Evolutionary conservation across 352 stramenopile species (phyloP), one percentile per base, ranked within the genome.

Genomic region (Globisporangium nodosum): DNA sequence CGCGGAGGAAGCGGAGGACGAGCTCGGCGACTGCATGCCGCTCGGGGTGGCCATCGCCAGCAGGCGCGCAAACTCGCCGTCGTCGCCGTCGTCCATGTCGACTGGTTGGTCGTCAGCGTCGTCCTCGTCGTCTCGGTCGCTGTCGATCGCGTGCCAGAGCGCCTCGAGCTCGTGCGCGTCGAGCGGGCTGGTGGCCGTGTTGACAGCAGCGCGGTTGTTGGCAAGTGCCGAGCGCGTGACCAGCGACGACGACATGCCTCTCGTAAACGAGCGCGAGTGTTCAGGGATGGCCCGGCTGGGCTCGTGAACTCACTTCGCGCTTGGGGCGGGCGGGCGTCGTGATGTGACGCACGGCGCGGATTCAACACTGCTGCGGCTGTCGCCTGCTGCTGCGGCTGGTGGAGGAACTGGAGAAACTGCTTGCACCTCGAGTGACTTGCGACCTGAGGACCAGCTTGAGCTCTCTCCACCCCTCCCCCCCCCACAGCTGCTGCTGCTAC

Each of bases 121-220:
- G 12, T 47, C 20, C 37, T 49, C n/a, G 33, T 42, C 40, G 24
- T 43, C 24, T 13, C 24, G 4, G 8, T 3, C 7, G 42, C 42
- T 52, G 24, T 40, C 24, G 42, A 58, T 58, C 40, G 30, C 53
- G 53, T 33, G 30, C 53, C 53, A 58, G 42, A 58, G 53, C 11
- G 15, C 53, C 24, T 51, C 42, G 18, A 58, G 53, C 30, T 58
- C 53, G 16, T 58, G 42, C 3, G 53, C 40, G 53, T 58, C 15
- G 27, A 58, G 48, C 42, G 40, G 8, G 33, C 52, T 40, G 16
- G 37, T 9, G 11, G 35, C 8, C 1, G 35, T 12, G 37, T 11
- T 12, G 12, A 12, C 12, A 3, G 37, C 13, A 3, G 3, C 11
- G 37, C 12, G 12, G 37, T 18, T 43, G 37, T 43, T 43, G 37